Evolutionary conservation across 345 rosid species (phyloP), one percentile per base, ranked within the genome.

Genomic region (Gossypium raimondii): DNA sequence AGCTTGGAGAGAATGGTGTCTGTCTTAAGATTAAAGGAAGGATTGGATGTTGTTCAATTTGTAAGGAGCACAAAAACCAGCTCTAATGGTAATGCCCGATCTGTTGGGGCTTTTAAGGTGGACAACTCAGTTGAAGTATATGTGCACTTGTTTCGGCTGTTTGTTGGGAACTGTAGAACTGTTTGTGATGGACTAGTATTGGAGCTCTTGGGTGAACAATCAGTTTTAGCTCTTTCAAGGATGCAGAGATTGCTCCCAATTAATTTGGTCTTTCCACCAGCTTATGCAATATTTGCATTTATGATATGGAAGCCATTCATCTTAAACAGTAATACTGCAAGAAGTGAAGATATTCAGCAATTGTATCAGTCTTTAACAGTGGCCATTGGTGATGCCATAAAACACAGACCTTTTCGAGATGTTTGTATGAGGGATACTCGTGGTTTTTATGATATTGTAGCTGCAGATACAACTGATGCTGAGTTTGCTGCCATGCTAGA

Each of bases 181-280:
- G 82, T 96, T 71, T 89, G 88, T 34, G 97, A 93, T 78, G 99
- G 99, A 72, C 79, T 92, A 59, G 80, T 96, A 75, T 90, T 89
- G 80, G 98, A 90, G 64, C 97, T 96, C 76, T 81, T 93, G 73
- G 99, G 98, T 47, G 97, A 96, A 81, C 92, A 94, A 73, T 88
- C 91, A 24, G 77, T 92, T 43, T 85, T 88, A 76, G 97, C 98
- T 83, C 85, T 96, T 75, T 90, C 93, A 51, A 92, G 97, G 85
- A 96, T 93, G 97, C 99, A 96, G 79, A 89, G 90, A 70, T 82
- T 89, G 82, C 93, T 96, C 50, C 97, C 98, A 62, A 83, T 93
- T 67, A 78, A 83, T 74, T 89, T 92, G 88, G 98, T 93, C 70
- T 88, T 93, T 76, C 99, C 97, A 55, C 98, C 99, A 20, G 93